Evolutionary conservation across 129 eudicot species (phyloP).

Genomic region (Logfia minima): DNA sequence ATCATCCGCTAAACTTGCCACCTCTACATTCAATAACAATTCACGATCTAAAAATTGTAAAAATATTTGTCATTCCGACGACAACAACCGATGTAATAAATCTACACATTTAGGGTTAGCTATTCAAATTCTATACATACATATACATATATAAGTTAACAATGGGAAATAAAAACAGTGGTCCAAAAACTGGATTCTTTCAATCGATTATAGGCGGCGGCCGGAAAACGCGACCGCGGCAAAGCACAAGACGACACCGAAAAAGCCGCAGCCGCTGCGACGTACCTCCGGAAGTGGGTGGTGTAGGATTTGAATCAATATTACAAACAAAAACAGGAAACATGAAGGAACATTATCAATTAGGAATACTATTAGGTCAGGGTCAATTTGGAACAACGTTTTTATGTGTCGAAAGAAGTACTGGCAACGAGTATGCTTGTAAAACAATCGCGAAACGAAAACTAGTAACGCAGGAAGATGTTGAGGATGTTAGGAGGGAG

Average conservation of each 20-base stretch:
- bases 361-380: conserved; percentile 84
- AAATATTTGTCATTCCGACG: neutral
- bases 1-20: no score
- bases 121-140: neutral
- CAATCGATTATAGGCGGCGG: neutral
- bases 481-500: conserved; percentile 89
- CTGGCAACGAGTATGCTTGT: conserved; percentile 68
- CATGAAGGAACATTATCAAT: conserved; percentile 58
- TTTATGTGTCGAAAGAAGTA: conserved; percentile 47
- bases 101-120: conserved; percentile 19
- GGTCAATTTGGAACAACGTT: conserved; percentile 85
- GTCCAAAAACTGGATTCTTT: conserved; percentile 13
- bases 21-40: neutral
- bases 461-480: conserved; percentile 59
- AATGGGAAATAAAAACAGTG: conserved; percentile 33
- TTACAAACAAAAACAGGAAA: conserved; percentile 66
- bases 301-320: conserved; percentile 54
- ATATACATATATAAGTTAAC: neutral
- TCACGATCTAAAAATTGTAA: neutral
- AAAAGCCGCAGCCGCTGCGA: conserved; percentile 12
- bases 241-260: neutral
- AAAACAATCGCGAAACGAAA: conserved; percentile 76
- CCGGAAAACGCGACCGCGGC: conserved; percentile 25
- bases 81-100: neutral
- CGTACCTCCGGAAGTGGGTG: conserved; percentile 1